phyloP scores from a whole-genome alignment of 225 moss, liverwort and hornwort species.

The Anthoceros angustus region DNA sequence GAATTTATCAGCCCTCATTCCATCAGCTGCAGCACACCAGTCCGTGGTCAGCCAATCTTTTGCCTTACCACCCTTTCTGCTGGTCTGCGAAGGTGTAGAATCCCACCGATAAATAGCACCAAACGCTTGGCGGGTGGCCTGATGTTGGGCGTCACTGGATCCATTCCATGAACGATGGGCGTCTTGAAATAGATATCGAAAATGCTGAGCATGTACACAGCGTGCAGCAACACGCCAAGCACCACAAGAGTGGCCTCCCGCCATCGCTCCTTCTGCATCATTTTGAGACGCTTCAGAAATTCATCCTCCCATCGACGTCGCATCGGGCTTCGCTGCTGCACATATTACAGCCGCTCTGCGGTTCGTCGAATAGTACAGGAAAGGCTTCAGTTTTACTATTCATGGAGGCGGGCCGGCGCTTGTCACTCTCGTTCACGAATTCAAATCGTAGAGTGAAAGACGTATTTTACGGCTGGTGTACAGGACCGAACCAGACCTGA shows the following conservation, averaged over 20 bases:
- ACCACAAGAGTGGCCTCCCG: conserved; percentile 59
- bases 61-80: conserved; percentile 6
- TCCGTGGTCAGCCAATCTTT: background rate
- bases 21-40: conserved; percentile 53
- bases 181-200: conserved; percentile 99
- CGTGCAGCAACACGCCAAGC: conserved; percentile 72
- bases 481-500: too few relatives aligned
- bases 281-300: background rate
- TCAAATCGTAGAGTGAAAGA: too few relatives aligned
- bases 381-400: too few relatives aligned
- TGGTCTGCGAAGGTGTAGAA: background rate
- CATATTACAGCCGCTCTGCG: background rate
- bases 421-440: too few relatives aligned
- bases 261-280: conserved; percentile 17
- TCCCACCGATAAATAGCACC: conserved; percentile 70
- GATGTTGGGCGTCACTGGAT: conserved; percentile 59
- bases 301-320: background rate
- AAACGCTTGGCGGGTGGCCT: conserved; percentile 69
- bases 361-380: too few relatives aligned
- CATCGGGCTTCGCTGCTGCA: background rate
- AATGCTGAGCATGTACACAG: conserved; percentile 89
- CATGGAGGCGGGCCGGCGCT: too few relatives aligned
- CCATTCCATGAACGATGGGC: conserved; percentile 90
- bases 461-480: too few relatives aligned
- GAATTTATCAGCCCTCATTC: conserved; percentile 91